Base-by-base conservation (phyloP, 139 green algal species). In the Pycnococcus provasolii region DNA sequence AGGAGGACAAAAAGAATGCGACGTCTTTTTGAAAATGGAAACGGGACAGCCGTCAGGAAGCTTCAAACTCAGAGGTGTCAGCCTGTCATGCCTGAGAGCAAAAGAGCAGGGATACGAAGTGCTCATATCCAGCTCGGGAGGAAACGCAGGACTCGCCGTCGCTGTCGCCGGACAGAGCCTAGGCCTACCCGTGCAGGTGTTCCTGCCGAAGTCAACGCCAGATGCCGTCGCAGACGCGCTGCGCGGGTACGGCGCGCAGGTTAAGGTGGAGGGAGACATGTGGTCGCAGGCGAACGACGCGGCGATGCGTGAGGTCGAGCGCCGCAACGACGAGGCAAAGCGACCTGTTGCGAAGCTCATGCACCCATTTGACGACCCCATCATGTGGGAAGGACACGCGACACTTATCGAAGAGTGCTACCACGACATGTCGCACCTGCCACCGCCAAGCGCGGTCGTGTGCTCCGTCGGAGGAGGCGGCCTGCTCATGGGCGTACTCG, bases 381-480 rank as follows among this genome's bases (percentile, higher is more conserved):
- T 71, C 66, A 65, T 53, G 11, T 78, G 72, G 72, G 57, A 67
- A 2, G 69, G 69, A 1, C 70, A 76, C 58, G 60, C 63, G 2
- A 66, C 55, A 13, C 8, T 75, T 7, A 53, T 75, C 3, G 26
- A 75, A 8, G 69, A 75, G 61, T 62, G 70, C 1, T 13, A 9
- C 37, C 26, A 15, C 13, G 57, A 73, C 5, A 48, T 73, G 43
- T 50, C 40, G 41, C 44, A 41, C 15, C 42, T 41, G 15, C n/a
- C 51, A 4, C 55, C 54, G 45, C 60, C 71, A 1, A 54, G 37
- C 6, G 66, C 62, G 2, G 62, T 79, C 42, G 42, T 75, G 7
- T 65, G 63, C 2, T 69, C 58, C 46, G 73, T 79, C 2, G 73
- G 73, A 26, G 73, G 73, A 1, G 73, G 73, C 39, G 73, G 73